phyloP scores from a whole-genome alignment of 305 asterid genomes.

The Solanum hybrid region DNA sequence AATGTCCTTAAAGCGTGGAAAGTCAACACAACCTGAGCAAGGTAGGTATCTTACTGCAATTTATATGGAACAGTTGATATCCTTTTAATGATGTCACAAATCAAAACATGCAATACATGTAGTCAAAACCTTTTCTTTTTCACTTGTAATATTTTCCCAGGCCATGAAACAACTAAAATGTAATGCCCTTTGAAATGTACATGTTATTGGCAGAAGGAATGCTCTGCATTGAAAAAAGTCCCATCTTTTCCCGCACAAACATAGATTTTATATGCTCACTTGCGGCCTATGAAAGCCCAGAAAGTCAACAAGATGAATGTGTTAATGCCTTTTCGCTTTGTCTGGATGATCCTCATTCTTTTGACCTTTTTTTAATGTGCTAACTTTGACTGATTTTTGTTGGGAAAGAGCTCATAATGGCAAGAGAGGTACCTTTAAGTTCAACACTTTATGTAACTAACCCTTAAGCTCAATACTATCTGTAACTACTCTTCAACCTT shows the following conservation, averaged over 20 bases:
- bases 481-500: neutral
- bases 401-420: neutral
- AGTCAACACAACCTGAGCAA: conserved; percentile 44
- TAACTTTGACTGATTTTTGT: neutral
- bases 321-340: neutral
- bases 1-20: conserved; percentile 70
- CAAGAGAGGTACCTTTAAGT: neutral
- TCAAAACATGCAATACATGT: neutral
- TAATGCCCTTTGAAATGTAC: neutral
- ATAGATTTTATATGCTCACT: neutral
- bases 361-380: neutral
- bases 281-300: neutral
- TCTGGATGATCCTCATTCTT: neutral
- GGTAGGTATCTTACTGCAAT: conserved; percentile 33
- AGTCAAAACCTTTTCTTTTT: neutral
- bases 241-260: neutral
- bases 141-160: neutral
- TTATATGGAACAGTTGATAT: neutral
- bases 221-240: neutral
- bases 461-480: neutral
- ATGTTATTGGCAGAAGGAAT: neutral
- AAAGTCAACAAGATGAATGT: neutral
- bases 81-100: neutral
- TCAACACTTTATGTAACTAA: neutral
- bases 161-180: neutral